These are phyloP conservation scores for Rhodotorula toruloides DNA, from an alignment of 768 basidiomycete genomes.

Conservation along the genomic window DNA sequence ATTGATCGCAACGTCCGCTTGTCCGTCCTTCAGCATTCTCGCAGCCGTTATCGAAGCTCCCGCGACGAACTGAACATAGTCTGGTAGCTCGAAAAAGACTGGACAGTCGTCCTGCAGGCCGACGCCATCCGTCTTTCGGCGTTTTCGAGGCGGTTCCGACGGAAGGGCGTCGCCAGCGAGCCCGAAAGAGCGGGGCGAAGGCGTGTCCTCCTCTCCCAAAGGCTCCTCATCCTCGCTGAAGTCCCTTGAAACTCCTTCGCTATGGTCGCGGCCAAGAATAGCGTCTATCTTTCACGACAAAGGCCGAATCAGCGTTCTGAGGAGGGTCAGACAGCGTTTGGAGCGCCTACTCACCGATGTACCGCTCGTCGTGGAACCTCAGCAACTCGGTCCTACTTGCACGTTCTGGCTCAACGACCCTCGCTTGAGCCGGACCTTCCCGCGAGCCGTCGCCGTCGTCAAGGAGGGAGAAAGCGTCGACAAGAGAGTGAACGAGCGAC, in stretches of 20 bases:
- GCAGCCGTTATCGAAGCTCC: conserved; percentile 74
- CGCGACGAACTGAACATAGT: conserved; percentile 67
- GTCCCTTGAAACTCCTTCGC: no score
- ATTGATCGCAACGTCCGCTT: conserved; percentile 63
- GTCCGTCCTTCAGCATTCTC: conserved; percentile 54
- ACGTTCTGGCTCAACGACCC: conserved; percentile 54
- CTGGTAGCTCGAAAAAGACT: conserved; percentile 61
- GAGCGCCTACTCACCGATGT: conserved; percentile 52
- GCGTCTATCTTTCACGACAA: no score
- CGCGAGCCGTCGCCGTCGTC: neutral
- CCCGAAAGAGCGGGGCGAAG: no score
- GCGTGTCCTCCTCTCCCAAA: no score
- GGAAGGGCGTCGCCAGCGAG: neutral
- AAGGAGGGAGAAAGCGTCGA: conserved; percentile 31
- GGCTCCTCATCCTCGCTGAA: no score
- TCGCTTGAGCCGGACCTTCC: conserved; percentile 24
- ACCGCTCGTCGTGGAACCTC: conserved; percentile 66
- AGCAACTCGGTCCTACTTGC: conserved; percentile 60
- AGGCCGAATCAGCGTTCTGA: neutral
- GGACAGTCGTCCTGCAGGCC: conserved; percentile 67
- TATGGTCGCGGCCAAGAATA: neutral
- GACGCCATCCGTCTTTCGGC: conserved; percentile 37
- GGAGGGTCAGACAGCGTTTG: neutral
- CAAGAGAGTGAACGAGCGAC: conserved; percentile 39
- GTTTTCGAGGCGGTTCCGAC: conserved; percentile 52